These are phyloP conservation scores for Papilionanthe hybrid DNA, from an alignment of 116 monocot genomes.

Conservation along the genomic window DNA sequence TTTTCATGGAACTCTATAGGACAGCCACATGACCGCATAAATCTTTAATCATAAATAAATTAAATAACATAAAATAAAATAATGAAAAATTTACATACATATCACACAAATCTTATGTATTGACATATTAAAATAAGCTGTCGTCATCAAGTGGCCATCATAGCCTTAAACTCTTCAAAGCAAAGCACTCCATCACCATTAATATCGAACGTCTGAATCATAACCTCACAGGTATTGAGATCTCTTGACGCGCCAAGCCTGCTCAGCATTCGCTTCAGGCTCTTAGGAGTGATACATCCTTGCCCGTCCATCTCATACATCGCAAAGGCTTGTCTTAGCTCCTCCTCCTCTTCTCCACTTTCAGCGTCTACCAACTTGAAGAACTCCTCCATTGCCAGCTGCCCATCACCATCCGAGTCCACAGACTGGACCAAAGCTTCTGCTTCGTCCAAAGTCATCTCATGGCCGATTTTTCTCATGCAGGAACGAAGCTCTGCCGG, in stretches of 20 bases:
- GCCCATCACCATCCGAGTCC: constrained; percentile 12
- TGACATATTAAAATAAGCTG: no score
- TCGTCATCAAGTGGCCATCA: constrained; percentile 3
- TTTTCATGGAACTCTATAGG: no score
- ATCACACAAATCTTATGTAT: no score
- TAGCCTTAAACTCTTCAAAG: constrained; percentile 8
- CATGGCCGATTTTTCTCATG: not conserved
- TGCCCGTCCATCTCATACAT: constrained; percentile 3
- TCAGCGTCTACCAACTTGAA: no score
- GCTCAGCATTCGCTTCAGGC: not conserved
- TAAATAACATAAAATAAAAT: no score
- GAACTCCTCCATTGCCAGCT: not conserved
- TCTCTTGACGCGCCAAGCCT: no score
- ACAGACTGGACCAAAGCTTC: no score
- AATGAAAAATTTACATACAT: no score
- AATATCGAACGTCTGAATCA: constrained; percentile 2
- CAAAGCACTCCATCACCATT: constrained; percentile 9
- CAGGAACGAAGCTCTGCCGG: not conserved
- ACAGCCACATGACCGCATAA: no score
- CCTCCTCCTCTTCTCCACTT: no score
- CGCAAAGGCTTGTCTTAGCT: constrained; percentile 1
- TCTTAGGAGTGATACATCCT: constrained; percentile 12
- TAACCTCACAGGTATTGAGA: not conserved
- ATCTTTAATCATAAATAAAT: no score
- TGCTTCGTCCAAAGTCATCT: not conserved